Percentiles rank a stretch among this genome's conserved stretches.
Conservation (phyloP, 2,329 filamentous ascomycete species). For the Falciphora oryzae region DNA sequence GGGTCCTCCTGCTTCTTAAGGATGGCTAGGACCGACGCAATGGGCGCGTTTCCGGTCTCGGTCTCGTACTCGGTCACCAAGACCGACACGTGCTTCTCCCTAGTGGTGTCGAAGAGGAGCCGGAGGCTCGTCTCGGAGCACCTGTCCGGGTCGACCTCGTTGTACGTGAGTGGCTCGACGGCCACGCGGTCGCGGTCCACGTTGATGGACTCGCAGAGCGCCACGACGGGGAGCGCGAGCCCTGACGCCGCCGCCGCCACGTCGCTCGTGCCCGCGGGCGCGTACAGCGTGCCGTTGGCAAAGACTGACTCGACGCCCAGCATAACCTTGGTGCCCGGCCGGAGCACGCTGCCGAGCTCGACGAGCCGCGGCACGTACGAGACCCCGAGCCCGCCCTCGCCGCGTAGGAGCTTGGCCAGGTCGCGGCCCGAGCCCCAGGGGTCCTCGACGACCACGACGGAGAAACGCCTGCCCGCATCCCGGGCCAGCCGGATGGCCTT, state of each 20-base stretch:
- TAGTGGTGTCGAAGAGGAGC: slow-evolving; percentile 88
- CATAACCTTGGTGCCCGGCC: slow-evolving; percentile 59
- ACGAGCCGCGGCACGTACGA: slow-evolving; percentile 74
- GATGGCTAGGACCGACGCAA: slow-evolving; percentile 71
- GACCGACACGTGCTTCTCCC: slow-evolving; percentile 77
- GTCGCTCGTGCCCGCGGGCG: slow-evolving; percentile 78
- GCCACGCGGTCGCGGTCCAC: slow-evolving; percentile 81
- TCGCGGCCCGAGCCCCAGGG: slow-evolving; percentile 46
- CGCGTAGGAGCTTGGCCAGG: slow-evolving; percentile 61
- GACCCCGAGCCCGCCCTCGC: slow-evolving; percentile 55
- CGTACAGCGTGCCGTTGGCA: slow-evolving; percentile 87
- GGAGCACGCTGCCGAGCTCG: slow-evolving; percentile 67
- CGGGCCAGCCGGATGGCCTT: slow-evolving; percentile 71
- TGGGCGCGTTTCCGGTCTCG: slow-evolving; percentile 80
- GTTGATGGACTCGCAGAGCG: slow-evolving; percentile 92
- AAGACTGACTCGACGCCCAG: slow-evolving; percentile 93
- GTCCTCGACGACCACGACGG: slow-evolving; percentile 78
- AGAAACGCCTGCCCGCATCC: slow-evolving; percentile 65
- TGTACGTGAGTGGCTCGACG: slow-evolving; percentile 87
- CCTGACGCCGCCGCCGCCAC: slow-evolving; percentile 78
- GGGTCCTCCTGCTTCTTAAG: slow-evolving; percentile 53
- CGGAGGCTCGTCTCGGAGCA: slow-evolving; percentile 49
- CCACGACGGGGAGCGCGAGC: slow-evolving; percentile 72
- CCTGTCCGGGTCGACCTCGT: slow-evolving; percentile 78
- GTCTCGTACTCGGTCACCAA: slow-evolving; percentile 92